Conservation (phyloP, 129 eudicot genomes). For the Flaveria linearis region DNA sequence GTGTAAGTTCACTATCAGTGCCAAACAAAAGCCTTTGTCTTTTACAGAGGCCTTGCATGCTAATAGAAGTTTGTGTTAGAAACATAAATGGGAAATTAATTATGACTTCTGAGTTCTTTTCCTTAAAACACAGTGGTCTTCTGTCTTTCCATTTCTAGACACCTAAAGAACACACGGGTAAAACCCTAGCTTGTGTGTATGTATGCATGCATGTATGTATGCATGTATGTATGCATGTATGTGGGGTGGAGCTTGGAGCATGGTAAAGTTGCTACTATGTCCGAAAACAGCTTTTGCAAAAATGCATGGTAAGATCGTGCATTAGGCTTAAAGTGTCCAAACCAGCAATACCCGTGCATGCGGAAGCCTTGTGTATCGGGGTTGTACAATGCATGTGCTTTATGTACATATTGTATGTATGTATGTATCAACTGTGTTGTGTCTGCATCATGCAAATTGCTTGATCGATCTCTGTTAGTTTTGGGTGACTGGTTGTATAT, state of each 20-base stretch:
- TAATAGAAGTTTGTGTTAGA: slow-evolving; percentile 25
- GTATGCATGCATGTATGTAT: too few species aligned
- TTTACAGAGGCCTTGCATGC: slow-evolving; percentile 27
- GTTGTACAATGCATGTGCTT: too few species aligned
- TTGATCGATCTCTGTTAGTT: neutral
- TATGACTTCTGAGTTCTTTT: slow-evolving; percentile 14
- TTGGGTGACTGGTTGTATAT: neutral
- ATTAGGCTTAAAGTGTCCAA: too few species aligned
- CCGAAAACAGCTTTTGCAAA: too few species aligned
- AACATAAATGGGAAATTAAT: slow-evolving; percentile 11
- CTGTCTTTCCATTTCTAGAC: slow-evolving; percentile 18
- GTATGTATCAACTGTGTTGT: neutral
- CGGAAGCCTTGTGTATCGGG: too few species aligned
- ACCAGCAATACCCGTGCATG: too few species aligned
- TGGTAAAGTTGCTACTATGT: too few species aligned
- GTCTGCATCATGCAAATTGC: neutral
- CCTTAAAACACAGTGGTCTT: neutral
- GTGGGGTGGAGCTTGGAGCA: neutral
- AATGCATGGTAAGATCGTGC: too few species aligned
- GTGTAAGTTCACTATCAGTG: slow-evolving; percentile 21
- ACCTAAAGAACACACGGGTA: slow-evolving; percentile 13
- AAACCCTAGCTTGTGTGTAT: neutral
- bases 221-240: neutral
- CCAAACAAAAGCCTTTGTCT: slow-evolving; percentile 4
- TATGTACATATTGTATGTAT: neutral